These are phyloP conservation scores for Pneumocystis canis DNA, from an alignment of 1,139 yeast genomes.

Conservation along the genomic window DNA sequence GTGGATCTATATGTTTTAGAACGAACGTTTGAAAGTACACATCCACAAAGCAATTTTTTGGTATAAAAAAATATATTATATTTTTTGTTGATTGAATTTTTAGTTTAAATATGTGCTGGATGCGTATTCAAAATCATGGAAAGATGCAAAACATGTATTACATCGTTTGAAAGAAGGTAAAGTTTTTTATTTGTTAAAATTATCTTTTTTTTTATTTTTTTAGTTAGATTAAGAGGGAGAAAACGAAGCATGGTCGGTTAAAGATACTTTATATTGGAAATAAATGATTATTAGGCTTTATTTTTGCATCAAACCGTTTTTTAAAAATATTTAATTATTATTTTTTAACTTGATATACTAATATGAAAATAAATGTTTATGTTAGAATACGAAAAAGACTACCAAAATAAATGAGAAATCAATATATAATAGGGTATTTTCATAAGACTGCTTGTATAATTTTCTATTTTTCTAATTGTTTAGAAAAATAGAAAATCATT, in stretches of 20 bases:
- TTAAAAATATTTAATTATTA: too few relatives aligned
- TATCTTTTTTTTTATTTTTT: neutral
- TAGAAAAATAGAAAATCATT: neutral
- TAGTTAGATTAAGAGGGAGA: constrained; percentile 77
- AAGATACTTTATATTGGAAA: constrained; percentile 1
- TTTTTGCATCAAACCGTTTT: too few relatives aligned
- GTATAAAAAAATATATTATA: neutral
- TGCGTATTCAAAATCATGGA: constrained; percentile 40
- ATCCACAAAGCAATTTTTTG: constrained; percentile 51
- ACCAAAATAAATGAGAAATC: too few relatives aligned
- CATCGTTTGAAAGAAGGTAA: constrained; percentile 46
- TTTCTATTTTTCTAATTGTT: too few relatives aligned
- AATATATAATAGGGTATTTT: too few relatives aligned
- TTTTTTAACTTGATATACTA: too few relatives aligned
- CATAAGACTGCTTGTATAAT: too few relatives aligned
- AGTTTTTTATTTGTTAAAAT: neutral
- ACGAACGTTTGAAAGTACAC: constrained; percentile 81
- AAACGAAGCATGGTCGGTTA: constrained; percentile 88
- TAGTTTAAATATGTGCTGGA: constrained; percentile 54
- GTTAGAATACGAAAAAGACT: too few relatives aligned
- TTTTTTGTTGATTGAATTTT: neutral
- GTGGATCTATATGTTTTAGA: constrained; percentile 91
- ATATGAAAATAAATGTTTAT: too few relatives aligned
- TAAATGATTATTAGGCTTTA: neutral
- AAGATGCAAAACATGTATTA: constrained; percentile 28